phyloP scores from a whole-genome alignment of 768 basidiomycete genomes.

The Erythrobasidium yunnanense region DNA sequence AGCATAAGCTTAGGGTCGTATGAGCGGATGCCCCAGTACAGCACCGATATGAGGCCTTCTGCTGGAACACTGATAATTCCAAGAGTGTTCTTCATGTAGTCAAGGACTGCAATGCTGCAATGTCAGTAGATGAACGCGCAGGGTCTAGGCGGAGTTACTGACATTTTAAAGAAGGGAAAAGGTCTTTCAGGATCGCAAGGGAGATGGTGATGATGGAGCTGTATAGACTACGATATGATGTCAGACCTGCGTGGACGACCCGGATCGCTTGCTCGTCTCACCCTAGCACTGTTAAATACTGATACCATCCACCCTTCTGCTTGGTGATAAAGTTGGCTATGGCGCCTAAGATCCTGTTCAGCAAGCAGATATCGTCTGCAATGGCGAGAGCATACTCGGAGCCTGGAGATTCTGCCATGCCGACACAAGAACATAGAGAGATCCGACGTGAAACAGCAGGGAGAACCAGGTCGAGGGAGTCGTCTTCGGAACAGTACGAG shows the following conservation, averaged over 20 bases:
- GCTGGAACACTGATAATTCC: conserved; percentile 29
- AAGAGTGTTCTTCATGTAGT: conserved; percentile 27
- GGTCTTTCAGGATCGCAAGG: conserved; percentile 32
- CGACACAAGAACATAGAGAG: background rate
- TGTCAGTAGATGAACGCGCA: background rate
- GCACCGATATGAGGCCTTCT: conserved; percentile 30
- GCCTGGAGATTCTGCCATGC: conserved; percentile 15
- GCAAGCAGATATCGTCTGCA: background rate
- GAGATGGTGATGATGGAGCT: conserved; percentile 24
- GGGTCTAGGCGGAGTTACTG: background rate
- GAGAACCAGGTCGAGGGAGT: conserved; percentile 1
- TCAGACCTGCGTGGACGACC: background rate
- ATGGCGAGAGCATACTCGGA: background rate
- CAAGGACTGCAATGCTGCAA: conserved; percentile 13
- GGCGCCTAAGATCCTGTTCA: background rate
- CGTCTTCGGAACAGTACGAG: conserved; percentile 6
- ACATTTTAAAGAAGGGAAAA: conserved; percentile 22
- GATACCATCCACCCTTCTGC: conserved; percentile 18
- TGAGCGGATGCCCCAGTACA: conserved; percentile 34
- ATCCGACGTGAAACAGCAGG: conserved; percentile 4
- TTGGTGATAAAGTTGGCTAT: background rate
- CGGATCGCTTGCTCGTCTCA: background rate
- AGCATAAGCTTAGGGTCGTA: conserved; percentile 32
- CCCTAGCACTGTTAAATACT: conserved; percentile 21
- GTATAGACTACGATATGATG: conserved; percentile 20